Evolutionary conservation across 257 asterid genomes (phyloP).

Genomic region (Salvia miltiorrhiza): DNA sequence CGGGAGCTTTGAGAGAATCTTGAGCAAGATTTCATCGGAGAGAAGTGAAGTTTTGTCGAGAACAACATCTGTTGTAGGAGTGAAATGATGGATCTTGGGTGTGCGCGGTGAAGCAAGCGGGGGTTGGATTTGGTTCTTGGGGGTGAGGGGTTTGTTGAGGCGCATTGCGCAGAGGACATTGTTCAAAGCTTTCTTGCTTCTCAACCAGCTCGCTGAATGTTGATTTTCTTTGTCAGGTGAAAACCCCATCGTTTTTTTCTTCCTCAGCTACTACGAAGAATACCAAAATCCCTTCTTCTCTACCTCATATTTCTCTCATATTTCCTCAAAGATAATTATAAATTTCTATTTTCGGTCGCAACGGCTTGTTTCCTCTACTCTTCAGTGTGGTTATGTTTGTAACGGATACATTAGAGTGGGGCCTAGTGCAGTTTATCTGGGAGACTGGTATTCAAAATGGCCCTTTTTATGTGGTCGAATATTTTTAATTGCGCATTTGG

Average conservation of each 20-base stretch:
- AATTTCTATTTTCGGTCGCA: too few species aligned
- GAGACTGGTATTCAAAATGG: background rate
- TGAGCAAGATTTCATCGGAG: conserved; percentile 65
- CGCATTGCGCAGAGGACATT: conserved; percentile 59
- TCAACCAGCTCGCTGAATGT: conserved; percentile 44
- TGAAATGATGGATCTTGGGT: conserved; percentile 37
- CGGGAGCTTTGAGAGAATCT: conserved; percentile 56
- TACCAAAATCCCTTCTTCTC: background rate
- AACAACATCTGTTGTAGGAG: conserved; percentile 34
- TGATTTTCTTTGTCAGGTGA: conserved; percentile 46
- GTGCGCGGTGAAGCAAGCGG: conserved; percentile 14
- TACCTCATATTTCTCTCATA: background rate
- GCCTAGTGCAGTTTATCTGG: background rate
- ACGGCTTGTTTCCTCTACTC: background rate
- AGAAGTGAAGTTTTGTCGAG: conserved; percentile 64
- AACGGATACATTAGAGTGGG: background rate
- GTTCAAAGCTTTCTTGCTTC: conserved; percentile 58
- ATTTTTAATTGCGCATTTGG: background rate
- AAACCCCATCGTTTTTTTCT: conserved; percentile 36
- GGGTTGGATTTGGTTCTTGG: conserved; percentile 1
- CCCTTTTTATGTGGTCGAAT: too few species aligned
- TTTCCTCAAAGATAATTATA: background rate
- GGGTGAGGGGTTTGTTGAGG: conserved; percentile 39
- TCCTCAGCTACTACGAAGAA: conserved; percentile 7
- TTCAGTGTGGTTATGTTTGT: background rate